Evolutionary conservation across 2,329 filamentous ascomycete genomes (phyloP).

Genomic region (Ophiostoma piceae): DNA sequence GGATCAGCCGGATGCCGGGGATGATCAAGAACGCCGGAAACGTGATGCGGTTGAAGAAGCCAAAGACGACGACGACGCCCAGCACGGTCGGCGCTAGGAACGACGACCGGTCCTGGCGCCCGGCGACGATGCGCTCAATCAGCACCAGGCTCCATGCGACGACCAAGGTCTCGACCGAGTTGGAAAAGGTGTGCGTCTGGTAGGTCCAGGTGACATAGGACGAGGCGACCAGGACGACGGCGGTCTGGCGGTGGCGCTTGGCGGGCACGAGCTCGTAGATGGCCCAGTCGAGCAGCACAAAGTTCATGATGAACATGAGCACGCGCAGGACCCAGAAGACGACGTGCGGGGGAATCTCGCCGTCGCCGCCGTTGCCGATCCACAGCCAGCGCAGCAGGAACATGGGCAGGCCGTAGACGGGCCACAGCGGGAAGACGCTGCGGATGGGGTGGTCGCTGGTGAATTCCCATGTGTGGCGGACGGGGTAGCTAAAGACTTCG

Average conservation of each 20-base stretch:
- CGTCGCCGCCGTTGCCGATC: conserved; percentile 73
- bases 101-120: conserved; percentile 70
- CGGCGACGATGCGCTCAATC: conserved; percentile 76
- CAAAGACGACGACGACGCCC: conserved; percentile 75
- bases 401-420: conserved; percentile 91
- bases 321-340: conserved; percentile 86
- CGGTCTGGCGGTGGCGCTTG: conserved; percentile 63
- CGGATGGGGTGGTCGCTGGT: conserved; percentile 82
- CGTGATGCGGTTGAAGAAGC: conserved; percentile 93
- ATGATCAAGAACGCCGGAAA: conserved; percentile 90
- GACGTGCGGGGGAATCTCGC: conserved; percentile 71
- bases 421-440: conserved; percentile 95
- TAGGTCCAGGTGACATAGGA: conserved; percentile 99
- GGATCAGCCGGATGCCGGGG: conserved; percentile 75
- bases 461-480: conserved; percentile 92
- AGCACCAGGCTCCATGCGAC: conserved; percentile 92
- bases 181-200: conserved; percentile 97
- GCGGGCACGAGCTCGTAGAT: conserved; percentile 83
- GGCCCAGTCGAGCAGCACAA: conserved; percentile 97
- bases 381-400: conserved; percentile 87
- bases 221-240: conserved; percentile 80
- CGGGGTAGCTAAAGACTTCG: conserved; percentile 86
- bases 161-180: conserved; percentile 88
- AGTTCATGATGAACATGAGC: conserved; percentile 91
- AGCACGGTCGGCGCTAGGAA: conserved; percentile 71